Percentiles rank a stretch among this genome's conserved stretches.
Evolutionary conservation across 1,284 basidiomycete genomes (phyloP).

Genomic region (Fomitopsis pinicola): DNA sequence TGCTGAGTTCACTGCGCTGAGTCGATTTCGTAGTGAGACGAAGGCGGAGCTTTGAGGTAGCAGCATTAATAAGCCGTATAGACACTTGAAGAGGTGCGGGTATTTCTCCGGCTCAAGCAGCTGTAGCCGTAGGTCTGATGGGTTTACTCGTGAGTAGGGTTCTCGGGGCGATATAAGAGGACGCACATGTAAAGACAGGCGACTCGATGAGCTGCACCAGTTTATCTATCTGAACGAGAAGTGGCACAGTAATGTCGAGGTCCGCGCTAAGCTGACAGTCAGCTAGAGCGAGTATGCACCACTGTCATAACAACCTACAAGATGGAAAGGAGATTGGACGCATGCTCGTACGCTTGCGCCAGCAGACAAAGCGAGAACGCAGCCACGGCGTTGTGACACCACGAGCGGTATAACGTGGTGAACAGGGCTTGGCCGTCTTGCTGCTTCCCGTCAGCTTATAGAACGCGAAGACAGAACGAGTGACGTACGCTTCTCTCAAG

Average conservation of each 20-base stretch:
- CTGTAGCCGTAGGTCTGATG: conserved; percentile 88
- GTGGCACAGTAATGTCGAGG: conserved; percentile 90
- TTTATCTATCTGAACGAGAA: conserved; percentile 97
- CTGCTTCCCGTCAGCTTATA: conserved; percentile 30
- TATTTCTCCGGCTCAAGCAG: conserved; percentile 96
- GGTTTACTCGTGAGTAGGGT: neutral
- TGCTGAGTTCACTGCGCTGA: conserved; percentile 93
- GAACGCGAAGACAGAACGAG: neutral
- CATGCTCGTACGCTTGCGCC: conserved; percentile 98
- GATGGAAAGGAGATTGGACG: conserved; percentile 93
- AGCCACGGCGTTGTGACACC: conserved; percentile 98
- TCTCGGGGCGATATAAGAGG: neutral
- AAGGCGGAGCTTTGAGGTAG: conserved; percentile 97
- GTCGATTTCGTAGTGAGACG: conserved; percentile 88
- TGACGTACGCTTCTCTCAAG: conserved; percentile 82
- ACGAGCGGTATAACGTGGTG: conserved; percentile 90
- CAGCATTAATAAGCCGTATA: conserved; percentile 97
- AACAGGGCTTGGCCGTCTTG: conserved; percentile 95
- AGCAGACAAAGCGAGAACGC: conserved; percentile 95
- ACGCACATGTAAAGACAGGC: conserved; percentile 93
- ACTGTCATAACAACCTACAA: conserved; percentile 57
- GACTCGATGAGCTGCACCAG: conserved; percentile 98
- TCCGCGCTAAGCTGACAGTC: conserved; percentile 68
- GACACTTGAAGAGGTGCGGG: conserved; percentile 94
- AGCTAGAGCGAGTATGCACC: neutral